Conservation (phyloP, 768 basidiomycete species). For the Leccinum obscurum region DNA sequence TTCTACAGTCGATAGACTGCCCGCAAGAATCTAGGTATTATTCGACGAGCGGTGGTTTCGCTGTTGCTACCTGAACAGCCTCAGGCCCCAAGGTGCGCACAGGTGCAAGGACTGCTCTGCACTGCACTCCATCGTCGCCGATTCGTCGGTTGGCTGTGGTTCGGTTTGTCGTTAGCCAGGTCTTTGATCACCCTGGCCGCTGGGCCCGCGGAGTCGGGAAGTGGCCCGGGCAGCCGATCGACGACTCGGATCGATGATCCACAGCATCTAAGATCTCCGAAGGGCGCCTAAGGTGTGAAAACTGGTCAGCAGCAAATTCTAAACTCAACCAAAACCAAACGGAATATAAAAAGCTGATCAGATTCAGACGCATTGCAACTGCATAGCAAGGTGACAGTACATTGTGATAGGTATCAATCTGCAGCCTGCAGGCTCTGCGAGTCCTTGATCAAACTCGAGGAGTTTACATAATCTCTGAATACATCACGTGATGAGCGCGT, state of each 20-base stretch:
- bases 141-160: not conserved
- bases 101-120: not conserved
- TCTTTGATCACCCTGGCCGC: conserved; percentile 2
- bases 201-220: not conserved
- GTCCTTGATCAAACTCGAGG: too few relatives aligned
- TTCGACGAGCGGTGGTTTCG: not conserved
- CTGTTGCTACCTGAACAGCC: not conserved
- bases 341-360: not conserved
- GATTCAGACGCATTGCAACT: too few relatives aligned
- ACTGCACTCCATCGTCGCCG: not conserved
- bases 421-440: too few relatives aligned
- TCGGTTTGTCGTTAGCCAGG: not conserved
- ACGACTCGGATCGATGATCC: not conserved
- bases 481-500: conserved; percentile 36
- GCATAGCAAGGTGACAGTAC: too few relatives aligned
- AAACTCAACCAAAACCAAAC: not conserved
- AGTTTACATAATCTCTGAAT: not conserved
- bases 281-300: not conserved
- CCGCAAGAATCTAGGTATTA: too few relatives aligned
- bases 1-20: not conserved
- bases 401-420: too few relatives aligned
- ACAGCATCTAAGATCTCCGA: not conserved
- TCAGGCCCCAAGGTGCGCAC: not conserved
- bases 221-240: not conserved
- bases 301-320: not conserved